Base-by-base conservation (phyloP, 768 basidiomycete species). In the Grammothele lineata region DNA sequence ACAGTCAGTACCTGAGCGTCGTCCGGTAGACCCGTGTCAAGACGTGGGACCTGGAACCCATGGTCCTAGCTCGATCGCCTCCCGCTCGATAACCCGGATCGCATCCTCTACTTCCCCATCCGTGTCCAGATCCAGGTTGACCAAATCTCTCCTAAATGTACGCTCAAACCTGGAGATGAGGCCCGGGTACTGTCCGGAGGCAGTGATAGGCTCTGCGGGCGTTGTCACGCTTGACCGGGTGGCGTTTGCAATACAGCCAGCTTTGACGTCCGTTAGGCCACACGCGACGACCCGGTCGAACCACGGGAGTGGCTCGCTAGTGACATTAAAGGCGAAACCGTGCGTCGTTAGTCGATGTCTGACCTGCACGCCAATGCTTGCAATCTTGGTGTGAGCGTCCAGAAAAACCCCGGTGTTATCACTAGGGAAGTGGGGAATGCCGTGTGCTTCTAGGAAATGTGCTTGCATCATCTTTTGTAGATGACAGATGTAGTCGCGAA, bases 351-450 rank as follows among this genome's bases (percentile, higher is more conserved):
- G 76, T 36, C 95, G 80, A 61, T 97, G 94, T 46, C 93, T 83
- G 44, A 98, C 84, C 65, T 97, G 93, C 43, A 99, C 92, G 36
- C 96, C 96, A 43, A 99, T 95, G 59, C 95, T 98, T 15, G 81
- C 92, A 57, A 99, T 74, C 66, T 98, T 99, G 37, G 86, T 86
- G 24, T 67, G 68, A n/a, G 73, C 69, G 58, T 87, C 77, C 43
- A 92, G 67, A 63, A 98, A 98, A 23, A 96, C 85, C 19, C 96
- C 96, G 3, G 93, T 95, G 59, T 94, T 84, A 39, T 86, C 87
- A 45, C 85, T 85, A 32, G 83, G 68, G 47, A 73, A 56, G 56
- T 76, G 69, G 24, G 59, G 40, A 56, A 90, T 72, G n/a, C 67
- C 77, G 66, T 90, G 84, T 21, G 69, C 69, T 43, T 78, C 73